Evolutionary conservation across 2,329 filamentous ascomycete genomes (phyloP), one percentile per base, ranked within the genome.

Genomic region (Fusarium xylarioides): DNA sequence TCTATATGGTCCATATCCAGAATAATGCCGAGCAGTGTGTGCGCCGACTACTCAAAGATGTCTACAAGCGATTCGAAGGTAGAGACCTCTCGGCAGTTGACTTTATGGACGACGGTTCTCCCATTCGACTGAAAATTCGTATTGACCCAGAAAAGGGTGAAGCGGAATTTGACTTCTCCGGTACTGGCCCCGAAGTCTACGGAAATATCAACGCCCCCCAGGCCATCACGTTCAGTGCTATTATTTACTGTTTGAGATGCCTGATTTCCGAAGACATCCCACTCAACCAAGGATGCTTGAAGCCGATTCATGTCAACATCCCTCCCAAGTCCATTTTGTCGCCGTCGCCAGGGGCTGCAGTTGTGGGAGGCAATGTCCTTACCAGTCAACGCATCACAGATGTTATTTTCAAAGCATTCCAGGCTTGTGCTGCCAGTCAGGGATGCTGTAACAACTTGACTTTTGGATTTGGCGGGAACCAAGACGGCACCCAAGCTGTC

Each of bases 391-490:
- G 83, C 21, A 83, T 85, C 58, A 85, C 83, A 3, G 83, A 85
- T 60, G 83, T 85, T 46, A 83, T 85, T 38, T 81, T 85, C 75
- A 93, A 92, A 78, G 93, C 93, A 4, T 95, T 95, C 85, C 86
- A 90, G 64, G 93, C 93, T 3, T 95, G 92, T 71, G 93, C 93
- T 7, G 93, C 93, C 18, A 91, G 88, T 14, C 93, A 95, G 77
- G 93, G 93, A 18, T 92, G 93, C 81, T 93, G 91, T 79, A 95
- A 95, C 81, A 96, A 95, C 78, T 86, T 96, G 14, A 95, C 93
- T 0, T 95, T 96, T 77, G 93, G 93, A 56, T 94, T 94, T 76
- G 91, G 83, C 14, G 83, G 83, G 12, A 85, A 84, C 59, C 75
- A 83, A 40, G 79, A 78, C 3, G 82, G 83, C 10, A 71, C 81